phyloP scores from a whole-genome alignment of 1,139 yeast genomes.

The Saccharomyces pastorianus region DNA sequence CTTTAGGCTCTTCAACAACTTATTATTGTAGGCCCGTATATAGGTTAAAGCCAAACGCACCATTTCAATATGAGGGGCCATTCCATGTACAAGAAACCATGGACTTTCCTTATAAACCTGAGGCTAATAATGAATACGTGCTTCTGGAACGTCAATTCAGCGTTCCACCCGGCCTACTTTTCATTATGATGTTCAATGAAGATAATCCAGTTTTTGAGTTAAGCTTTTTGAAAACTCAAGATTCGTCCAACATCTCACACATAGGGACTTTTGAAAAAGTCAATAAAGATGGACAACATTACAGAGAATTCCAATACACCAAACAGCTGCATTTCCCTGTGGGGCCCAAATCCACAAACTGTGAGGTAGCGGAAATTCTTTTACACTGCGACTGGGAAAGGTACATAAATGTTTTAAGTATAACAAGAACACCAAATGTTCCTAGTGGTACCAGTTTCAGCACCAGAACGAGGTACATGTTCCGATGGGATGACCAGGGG shows the following conservation, averaged over 20 bases:
- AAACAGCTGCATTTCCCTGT: conserved; percentile 79
- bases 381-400: conserved; percentile 47
- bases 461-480: conserved; percentile 59
- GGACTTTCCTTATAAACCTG: conserved; percentile 38
- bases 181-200: conserved; percentile 60
- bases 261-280: conserved; percentile 40
- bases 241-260: conserved; percentile 58
- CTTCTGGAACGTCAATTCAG: conserved; percentile 46
- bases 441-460: conserved; percentile 81
- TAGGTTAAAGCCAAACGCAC: conserved; percentile 29
- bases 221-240: conserved; percentile 51
- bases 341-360: conserved; percentile 90
- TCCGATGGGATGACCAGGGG: conserved; percentile 58
- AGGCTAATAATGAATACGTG: conserved; percentile 47
- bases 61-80: conserved; percentile 29
- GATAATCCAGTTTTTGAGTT: conserved; percentile 48
- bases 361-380: conserved; percentile 65
- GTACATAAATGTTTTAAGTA: conserved; percentile 50
- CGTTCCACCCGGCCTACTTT: conserved; percentile 79
- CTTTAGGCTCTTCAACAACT: neutral
- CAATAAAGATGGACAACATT: conserved; percentile 34
- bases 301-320: conserved; percentile 59
- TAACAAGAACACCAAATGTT: conserved; percentile 82
- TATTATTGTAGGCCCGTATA: neutral
- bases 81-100: conserved; percentile 42